Conservation (phyloP, 2,329 filamentous ascomycete species). For the Microdochium nivale region DNA sequence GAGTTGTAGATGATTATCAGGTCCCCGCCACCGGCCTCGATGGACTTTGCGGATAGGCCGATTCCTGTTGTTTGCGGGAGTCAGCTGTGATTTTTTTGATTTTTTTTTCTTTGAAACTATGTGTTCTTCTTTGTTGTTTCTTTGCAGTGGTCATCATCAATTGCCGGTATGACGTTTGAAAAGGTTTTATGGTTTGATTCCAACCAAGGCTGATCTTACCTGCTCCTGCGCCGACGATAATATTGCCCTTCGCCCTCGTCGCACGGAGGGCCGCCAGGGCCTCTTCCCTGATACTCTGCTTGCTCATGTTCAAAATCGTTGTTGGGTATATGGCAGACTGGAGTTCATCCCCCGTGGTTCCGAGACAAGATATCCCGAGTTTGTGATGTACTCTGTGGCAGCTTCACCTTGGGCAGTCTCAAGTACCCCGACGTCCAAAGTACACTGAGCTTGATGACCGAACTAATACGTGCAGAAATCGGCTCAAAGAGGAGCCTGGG, state of each 20-base stretch:
- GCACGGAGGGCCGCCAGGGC: constrained; percentile 46
- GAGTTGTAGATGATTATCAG: constrained; percentile 68
- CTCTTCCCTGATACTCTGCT: constrained; percentile 20
- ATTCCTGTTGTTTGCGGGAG: constrained; percentile 36
- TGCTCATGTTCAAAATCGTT: no score
- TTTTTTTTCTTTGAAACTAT: background rate
- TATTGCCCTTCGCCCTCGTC: constrained; percentile 43
- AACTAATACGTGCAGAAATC: background rate
- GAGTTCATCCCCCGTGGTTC: no score
- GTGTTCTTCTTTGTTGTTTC: background rate
- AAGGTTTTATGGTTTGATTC: no score
- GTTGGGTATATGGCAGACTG: no score
- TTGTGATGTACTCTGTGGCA: no score
- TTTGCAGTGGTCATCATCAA: no score
- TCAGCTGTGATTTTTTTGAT: background rate
- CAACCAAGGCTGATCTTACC: constrained; percentile 29
- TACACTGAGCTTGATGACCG: background rate
- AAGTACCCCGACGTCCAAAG: background rate
- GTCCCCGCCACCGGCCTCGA: constrained; percentile 60
- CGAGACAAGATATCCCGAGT: no score
- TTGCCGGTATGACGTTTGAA: no score
- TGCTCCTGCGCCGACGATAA: constrained; percentile 61
- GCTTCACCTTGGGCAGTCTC: background rate
- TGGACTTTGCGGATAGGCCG: constrained; percentile 61
- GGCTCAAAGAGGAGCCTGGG: background rate